Conservation (phyloP, 192 early-diverging fungal species). For the Coemansia sp. region DNA sequence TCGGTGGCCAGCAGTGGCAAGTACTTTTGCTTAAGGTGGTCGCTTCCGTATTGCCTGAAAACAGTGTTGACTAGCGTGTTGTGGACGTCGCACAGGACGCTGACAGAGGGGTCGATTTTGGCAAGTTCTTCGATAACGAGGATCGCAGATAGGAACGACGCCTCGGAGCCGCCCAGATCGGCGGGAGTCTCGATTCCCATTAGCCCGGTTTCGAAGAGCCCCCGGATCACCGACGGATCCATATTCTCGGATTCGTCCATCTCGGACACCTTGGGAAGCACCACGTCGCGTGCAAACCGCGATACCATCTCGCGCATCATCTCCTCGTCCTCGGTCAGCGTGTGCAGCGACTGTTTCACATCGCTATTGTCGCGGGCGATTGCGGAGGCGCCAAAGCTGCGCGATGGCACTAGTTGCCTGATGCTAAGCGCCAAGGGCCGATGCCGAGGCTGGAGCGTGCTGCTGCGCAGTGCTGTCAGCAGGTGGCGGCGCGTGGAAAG, state of each 20-base stretch:
- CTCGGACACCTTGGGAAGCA: slow-evolving; percentile 79
- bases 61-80: slow-evolving; percentile 97
- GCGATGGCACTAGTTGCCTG: not conserved
- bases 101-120: slow-evolving; percentile 91
- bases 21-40: slow-evolving; percentile 77
- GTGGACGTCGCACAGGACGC: slow-evolving; percentile 92
- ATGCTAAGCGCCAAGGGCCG: not conserved
- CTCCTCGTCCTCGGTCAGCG: slow-evolving; percentile 84
- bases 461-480: not conserved
- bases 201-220: slow-evolving; percentile 87
- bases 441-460: not conserved
- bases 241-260: slow-evolving; percentile 93
- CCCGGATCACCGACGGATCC: slow-evolving; percentile 75
- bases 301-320: slow-evolving; percentile 74
- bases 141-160: slow-evolving; percentile 82
- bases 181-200: slow-evolving; percentile 90
- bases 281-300: slow-evolving; percentile 79
- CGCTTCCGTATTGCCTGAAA: slow-evolving; percentile 77
- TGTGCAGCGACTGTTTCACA: slow-evolving; percentile 62
- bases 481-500: slow-evolving; percentile 13
- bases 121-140: slow-evolving; percentile 90
- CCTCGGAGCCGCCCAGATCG: slow-evolving; percentile 78
- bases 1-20: slow-evolving; percentile 79
- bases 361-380: not conserved
- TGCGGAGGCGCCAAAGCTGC: slow-evolving; percentile 2